Conservation (phyloP, 768 basidiomycete genomes). For the Leccinum incarnatum region DNA sequence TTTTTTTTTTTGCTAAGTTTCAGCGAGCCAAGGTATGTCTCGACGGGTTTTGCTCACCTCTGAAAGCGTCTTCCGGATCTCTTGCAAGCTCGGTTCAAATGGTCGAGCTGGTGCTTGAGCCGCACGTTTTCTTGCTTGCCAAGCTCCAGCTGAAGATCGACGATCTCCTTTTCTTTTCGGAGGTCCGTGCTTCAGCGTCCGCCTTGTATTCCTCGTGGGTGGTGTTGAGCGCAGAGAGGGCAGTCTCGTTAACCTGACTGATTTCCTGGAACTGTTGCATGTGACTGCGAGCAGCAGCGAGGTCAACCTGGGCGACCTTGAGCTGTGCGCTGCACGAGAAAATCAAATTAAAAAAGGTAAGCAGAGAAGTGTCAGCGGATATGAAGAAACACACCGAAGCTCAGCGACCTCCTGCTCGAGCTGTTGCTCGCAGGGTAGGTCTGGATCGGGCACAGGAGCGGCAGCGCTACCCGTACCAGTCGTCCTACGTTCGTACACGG, state of each 20-base stretch:
- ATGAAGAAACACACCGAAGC: conserved; percentile 53
- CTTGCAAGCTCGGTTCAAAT: conserved; percentile 65
- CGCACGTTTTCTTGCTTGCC: conserved; percentile 73
- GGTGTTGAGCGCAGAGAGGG: conserved; percentile 61
- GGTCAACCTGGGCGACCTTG: conserved; percentile 76
- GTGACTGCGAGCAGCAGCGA: conserved; percentile 67
- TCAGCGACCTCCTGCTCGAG: conserved; percentile 84
- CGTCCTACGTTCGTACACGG: conserved; percentile 77
- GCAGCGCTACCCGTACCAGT: conserved; percentile 30
- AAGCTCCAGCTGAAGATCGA: conserved; percentile 82
- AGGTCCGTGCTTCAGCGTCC: conserved; percentile 71
- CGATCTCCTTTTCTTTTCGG: conserved; percentile 89
- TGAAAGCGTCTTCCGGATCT: conserved; percentile 64
- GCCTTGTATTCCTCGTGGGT: conserved; percentile 82
- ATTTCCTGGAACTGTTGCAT: conserved; percentile 87
- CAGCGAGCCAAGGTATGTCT: background rate
- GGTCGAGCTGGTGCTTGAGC: conserved; percentile 72
- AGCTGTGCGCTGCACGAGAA: conserved; percentile 56
- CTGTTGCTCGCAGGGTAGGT: conserved; percentile 68
- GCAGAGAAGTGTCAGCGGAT: background rate
- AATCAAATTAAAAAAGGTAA: background rate
- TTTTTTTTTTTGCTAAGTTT: background rate
- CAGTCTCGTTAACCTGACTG: conserved; percentile 76
- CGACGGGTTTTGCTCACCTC: conserved; percentile 45
- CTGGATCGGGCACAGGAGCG: conserved; percentile 39